Evolutionary conservation across 2,329 filamentous ascomycete genomes (phyloP), one percentile per base, ranked within the genome.

Genomic region (Neoarthrinium moseri): DNA sequence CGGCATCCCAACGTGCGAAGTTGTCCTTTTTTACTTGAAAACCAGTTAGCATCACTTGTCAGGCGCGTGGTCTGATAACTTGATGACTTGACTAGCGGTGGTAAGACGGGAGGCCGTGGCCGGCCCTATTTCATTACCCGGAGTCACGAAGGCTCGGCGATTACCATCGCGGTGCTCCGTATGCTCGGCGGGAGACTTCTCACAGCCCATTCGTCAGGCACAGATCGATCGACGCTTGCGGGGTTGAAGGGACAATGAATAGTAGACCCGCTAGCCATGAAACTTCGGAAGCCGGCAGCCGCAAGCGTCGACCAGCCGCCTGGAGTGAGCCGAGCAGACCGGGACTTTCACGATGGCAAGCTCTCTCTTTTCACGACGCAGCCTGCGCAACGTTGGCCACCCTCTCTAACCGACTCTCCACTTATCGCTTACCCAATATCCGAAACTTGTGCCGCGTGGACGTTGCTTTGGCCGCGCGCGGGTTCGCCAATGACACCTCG

Each of bases 341-440:
- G 11, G 13, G 33, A 13, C 10, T 20, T 35, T 35, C 13, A 17
- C 33, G 33, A 18, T 20, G 26, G 26, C n/a, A 24, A 41, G 21
- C 15, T 29, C 23, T 17, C 15, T 30, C 26, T 29, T 34, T 43
- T 43, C 33, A 43, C n/a, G n/a, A 43, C 39, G 26, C 39, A 43
- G 39, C 39, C 32, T 43, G 26, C 39, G 39, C 39, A 43, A 24
- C 39, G 22, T 33, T 27, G 12, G 21, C 13, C 29, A 30, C 21
- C 27, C 29, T 34, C 18, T 43, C 23, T 41, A 17, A 17, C 38
- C 23, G 17, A 22, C 38, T 29, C 39, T 43, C 39, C 39, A 43
- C 39, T 43, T 43, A 30, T 41, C 39, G 39, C 39, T 43, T 43
- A 21, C 11, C 27, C 26, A 33, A 20, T 33, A 43, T 43, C 39